These are phyloP conservation scores for Suillus decipiens DNA, from an alignment of 768 basidiomycete species.

Conservation along the genomic window DNA sequence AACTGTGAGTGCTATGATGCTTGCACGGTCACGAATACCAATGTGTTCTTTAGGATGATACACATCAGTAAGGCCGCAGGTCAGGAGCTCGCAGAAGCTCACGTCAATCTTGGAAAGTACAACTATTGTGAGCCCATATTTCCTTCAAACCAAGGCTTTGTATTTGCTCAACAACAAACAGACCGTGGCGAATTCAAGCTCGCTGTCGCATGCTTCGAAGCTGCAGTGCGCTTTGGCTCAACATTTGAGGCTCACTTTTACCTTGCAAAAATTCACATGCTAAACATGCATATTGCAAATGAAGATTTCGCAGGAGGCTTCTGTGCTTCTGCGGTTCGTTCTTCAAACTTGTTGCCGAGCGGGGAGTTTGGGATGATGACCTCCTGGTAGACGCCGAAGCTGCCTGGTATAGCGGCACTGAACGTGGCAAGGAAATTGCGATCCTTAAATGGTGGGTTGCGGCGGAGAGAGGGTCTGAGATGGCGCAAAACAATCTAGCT, in stretches of 20 bases:
- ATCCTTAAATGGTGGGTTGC: constrained; percentile 95
- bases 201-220: constrained; percentile 79
- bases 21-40: neutral
- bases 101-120: constrained; percentile 86
- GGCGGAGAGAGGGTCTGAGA: constrained; percentile 88
- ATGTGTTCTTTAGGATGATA: neutral
- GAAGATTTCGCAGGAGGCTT: constrained; percentile 61
- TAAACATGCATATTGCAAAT: constrained; percentile 45
- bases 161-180: constrained; percentile 31
- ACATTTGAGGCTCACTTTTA: constrained; percentile 96
- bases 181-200: constrained; percentile 66
- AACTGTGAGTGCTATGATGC: constrained; percentile 5
- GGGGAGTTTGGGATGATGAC: constrained; percentile 86
- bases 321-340: constrained; percentile 92
- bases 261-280: constrained; percentile 78
- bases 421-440: constrained; percentile 77
- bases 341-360: constrained; percentile 90
- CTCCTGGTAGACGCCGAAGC: constrained; percentile 79
- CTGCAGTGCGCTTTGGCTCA: constrained; percentile 83
- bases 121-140: constrained; percentile 52
- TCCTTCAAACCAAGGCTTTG: neutral
- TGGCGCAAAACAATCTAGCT: constrained; percentile 94
- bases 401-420: constrained; percentile 69
- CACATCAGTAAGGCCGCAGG: constrained; percentile 79
- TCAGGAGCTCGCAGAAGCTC: constrained; percentile 89